phyloP scores from a whole-genome alignment of 805 yeast genomes.

The Barnettozyma salicaria region DNA sequence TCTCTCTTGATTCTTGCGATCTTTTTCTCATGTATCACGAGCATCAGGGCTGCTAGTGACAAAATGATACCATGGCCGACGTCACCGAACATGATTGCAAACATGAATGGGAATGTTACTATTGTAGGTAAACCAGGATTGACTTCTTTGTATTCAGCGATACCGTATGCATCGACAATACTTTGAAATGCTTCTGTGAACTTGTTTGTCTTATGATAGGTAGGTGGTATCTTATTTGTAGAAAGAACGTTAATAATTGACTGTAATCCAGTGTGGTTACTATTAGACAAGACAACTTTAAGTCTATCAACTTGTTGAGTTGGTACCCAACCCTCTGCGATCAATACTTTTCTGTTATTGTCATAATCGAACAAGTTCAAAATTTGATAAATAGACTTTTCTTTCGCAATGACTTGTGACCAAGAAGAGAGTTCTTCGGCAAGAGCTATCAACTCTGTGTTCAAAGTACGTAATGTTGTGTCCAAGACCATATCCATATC shows the following conservation, averaged over 20 bases:
- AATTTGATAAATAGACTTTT: conserved; percentile 76
- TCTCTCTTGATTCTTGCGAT: conserved; percentile 71
- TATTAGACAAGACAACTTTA: conserved; percentile 59
- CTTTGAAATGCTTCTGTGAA: conserved; percentile 90
- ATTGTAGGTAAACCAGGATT: conserved; percentile 95
- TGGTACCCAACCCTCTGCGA: conserved; percentile 98
- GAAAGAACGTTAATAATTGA: conserved; percentile 53
- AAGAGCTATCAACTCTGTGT: conserved; percentile 71
- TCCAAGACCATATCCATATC: conserved; percentile 56
- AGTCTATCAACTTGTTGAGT: conserved; percentile 57
- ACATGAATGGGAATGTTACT: conserved; percentile 96
- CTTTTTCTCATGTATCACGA: conserved; percentile 69
- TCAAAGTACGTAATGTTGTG: conserved; percentile 62
- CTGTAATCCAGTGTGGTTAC: conserved; percentile 60
- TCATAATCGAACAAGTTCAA: conserved; percentile 79
- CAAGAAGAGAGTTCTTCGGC: conserved; percentile 71
- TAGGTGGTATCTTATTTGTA: conserved; percentile 83
- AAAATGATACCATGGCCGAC: conserved; percentile 90
- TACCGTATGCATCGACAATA: conserved; percentile 93
- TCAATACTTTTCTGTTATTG: conserved; percentile 65
- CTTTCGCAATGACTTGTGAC: conserved; percentile 64
- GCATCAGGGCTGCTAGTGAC: conserved; percentile 60
- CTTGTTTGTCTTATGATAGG: conserved; percentile 87
- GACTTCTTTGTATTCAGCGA: conserved; percentile 88
- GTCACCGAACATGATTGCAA: conserved; percentile 99